Evolutionary conservation across 1,284 basidiomycete species (phyloP).

Genomic region (Calocybe gambosa): DNA sequence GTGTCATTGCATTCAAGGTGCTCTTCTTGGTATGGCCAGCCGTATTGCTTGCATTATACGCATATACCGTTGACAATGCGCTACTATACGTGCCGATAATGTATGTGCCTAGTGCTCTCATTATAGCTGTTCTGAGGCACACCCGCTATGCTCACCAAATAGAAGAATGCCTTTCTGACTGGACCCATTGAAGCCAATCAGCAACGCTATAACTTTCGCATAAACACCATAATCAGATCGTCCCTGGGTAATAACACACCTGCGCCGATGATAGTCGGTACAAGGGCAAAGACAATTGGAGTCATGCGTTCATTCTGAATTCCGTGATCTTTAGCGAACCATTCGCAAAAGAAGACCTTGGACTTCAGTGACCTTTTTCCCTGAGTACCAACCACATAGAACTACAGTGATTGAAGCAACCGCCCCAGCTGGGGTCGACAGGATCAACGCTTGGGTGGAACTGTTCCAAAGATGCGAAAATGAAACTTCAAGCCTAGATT

Average conservation of each 20-base stretch:
- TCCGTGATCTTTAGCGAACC: background rate
- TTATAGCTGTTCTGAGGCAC: no score
- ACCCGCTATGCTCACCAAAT: constrained; percentile 37
- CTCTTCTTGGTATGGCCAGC: constrained; percentile 66
- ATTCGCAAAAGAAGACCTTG: background rate
- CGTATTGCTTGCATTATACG: constrained; percentile 63
- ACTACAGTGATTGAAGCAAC: constrained; percentile 44
- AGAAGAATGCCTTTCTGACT: constrained; percentile 48
- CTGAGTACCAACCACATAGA: constrained; percentile 59
- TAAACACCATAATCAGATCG: no score
- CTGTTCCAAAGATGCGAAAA: constrained; percentile 23
- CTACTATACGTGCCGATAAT: constrained; percentile 57
- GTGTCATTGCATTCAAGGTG: constrained; percentile 57
- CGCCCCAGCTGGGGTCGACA: constrained; percentile 54
- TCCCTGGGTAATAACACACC: constrained; percentile 24
- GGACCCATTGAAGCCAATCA: constrained; percentile 50
- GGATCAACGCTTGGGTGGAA: constrained; percentile 55
- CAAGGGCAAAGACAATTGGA: constrained; percentile 53
- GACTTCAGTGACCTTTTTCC: constrained; percentile 40
- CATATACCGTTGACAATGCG: constrained; percentile 55
- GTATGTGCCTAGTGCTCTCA: constrained; percentile 37
- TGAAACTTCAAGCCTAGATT: background rate
- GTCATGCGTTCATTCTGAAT: constrained; percentile 55
- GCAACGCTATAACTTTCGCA: constrained; percentile 37
- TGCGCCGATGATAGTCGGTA: constrained; percentile 58